Conservation (phyloP, 768 basidiomycete genomes). For the Scleroderma citrinum region DNA sequence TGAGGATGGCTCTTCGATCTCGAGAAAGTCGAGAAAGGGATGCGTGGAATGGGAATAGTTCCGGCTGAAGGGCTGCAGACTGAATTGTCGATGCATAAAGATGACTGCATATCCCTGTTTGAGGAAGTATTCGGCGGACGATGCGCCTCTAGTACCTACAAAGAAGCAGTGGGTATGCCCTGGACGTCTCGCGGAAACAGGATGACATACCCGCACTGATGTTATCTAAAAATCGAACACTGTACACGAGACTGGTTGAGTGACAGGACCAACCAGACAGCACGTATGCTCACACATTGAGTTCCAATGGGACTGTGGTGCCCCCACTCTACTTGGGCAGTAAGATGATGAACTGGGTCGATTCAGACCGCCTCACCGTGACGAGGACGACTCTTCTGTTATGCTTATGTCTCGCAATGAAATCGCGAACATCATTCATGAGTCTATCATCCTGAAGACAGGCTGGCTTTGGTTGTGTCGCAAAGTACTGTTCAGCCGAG, state of each 20-base stretch:
- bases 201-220: constrained; percentile 82
- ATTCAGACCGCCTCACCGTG: constrained; percentile 55
- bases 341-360: constrained; percentile 9
- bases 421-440: constrained; percentile 54
- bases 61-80: constrained; percentile 92
- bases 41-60: constrained; percentile 99
- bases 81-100: constrained; percentile 98
- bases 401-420: constrained; percentile 61
- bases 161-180: constrained; percentile 5
- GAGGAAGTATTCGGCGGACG: constrained; percentile 97
- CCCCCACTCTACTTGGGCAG: constrained; percentile 74
- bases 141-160: constrained; percentile 89
- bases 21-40: constrained; percentile 93
- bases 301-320: constrained; percentile 95
- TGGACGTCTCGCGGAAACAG: background rate
- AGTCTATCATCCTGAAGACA: constrained; percentile 56
- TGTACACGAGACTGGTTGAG: constrained; percentile 31
- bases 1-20: constrained; percentile 47
- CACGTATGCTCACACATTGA: constrained; percentile 85
- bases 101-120: constrained; percentile 94
- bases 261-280: constrained; percentile 5
- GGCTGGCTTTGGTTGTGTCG: constrained; percentile 74
- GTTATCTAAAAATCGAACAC: constrained; percentile 97
- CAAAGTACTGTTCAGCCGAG: constrained; percentile 88
- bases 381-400: constrained; percentile 85